Base-by-base conservation (phyloP, 768 basidiomycete species). In the Termitomyces sp. region DNA sequence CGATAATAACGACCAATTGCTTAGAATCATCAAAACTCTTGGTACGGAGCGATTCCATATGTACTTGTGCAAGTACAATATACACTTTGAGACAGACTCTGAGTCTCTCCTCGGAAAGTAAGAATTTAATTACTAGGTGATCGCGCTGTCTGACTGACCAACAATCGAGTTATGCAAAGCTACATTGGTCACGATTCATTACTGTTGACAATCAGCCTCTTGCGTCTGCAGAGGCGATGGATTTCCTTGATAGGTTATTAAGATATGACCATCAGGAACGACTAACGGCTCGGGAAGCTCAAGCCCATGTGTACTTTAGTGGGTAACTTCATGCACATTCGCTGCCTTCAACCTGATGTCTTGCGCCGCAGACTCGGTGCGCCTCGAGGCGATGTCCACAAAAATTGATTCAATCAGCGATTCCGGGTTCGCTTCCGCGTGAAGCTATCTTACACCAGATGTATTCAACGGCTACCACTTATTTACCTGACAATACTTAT, bases 1-100 rank as follows among this genome's bases (percentile, higher is more conserved):
- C 19, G 86, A 88, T 68, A 88, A 88, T 62, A 79, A 85, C 60
- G 87, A 89, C 64, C 87, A 88, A 65, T 70, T 89, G 49, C 79
- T 87, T 56, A 86, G 81, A 68, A 87, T 89, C 51, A 71, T 85
- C 63, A 84, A 82, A 65, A 80, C 83, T 12, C 75, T 89, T 50
- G 86, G 87, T 8, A 87, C 86, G 0, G 85, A 85, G 57, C 76
- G 78, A 63, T 79, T 88, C 12, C 84, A 84, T 64, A 64, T 69
- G 14, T 88, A 87, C 66, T 67, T 85, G 63, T 76, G 78, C 63
- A 72, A 73, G 59, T 86, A 86, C 64, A 75, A 81, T 57, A 86
- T 89, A 63, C 83, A 85, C 54, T 81, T 87, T 60, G 83, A 85
- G 64, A 77, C 82, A 15, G 79, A 84, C 57, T 72, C 78, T 58